phyloP scores from a whole-genome alignment of 805 yeast species.

The Starmerella kuoi region DNA sequence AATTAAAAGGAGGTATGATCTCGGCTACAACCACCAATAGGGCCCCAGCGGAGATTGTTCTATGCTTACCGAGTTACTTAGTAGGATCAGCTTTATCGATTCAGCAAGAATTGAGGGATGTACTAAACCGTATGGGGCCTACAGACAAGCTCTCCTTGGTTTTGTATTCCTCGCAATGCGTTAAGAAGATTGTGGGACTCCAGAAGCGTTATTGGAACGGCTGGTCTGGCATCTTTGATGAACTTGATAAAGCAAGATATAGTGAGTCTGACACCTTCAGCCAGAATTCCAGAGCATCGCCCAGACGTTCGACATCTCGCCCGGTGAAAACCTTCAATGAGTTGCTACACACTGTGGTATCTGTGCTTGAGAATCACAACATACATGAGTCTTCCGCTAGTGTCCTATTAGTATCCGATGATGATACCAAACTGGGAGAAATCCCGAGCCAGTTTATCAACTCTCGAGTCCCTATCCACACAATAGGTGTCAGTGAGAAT shows the following conservation, averaged over 20 bases:
- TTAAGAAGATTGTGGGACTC: neutral
- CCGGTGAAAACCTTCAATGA: neutral
- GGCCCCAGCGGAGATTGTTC: neutral
- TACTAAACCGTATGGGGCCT: neutral
- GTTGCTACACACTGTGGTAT: neutral
- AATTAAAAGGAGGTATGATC: neutral
- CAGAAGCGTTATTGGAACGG: neutral
- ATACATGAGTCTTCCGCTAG: neutral
- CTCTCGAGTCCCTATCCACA: conserved; percentile 1
- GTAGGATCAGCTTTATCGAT: neutral
- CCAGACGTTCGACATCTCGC: neutral
- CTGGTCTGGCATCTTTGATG: neutral
- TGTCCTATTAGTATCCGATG: conserved; percentile 4
- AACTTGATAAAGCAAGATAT: neutral
- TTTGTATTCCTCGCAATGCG: neutral
- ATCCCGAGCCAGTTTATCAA: neutral
- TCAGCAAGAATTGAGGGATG: neutral
- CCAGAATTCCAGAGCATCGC: neutral
- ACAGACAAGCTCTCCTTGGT: neutral
- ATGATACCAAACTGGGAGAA: neutral
- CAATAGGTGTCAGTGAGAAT: conserved; percentile 1
- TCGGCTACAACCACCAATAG: neutral
- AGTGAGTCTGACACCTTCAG: neutral
- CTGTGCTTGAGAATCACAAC: neutral
- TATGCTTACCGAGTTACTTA: neutral